Evolutionary conservation across 202 grass and related monocot species (phyloP).

Genomic region (Cymbopogon flexuosus): DNA sequence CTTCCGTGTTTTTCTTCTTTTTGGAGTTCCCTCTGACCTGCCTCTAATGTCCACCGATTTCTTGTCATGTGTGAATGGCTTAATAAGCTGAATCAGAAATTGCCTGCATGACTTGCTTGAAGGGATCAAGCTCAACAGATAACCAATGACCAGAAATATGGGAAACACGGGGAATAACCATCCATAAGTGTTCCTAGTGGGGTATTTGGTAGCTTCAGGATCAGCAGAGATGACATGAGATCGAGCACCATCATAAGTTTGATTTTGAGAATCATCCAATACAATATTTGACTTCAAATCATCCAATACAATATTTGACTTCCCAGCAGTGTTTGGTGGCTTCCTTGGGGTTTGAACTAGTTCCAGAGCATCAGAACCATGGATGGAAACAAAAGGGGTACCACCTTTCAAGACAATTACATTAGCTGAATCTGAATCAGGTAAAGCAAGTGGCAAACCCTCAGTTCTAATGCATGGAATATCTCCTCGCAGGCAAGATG

Average conservation of each 20-base stretch:
- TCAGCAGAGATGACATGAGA: slow-evolving; percentile 18
- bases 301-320: slow-evolving; percentile 12
- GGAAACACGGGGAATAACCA: slow-evolving; percentile 36
- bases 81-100: slow-evolving; percentile 35
- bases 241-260: slow-evolving; percentile 30
- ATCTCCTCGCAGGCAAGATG: slow-evolving; percentile 40
- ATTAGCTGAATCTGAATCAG: slow-evolving; percentile 33
- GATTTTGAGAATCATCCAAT: slow-evolving; percentile 27
- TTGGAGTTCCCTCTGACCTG: slow-evolving; percentile 43
- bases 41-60: slow-evolving; percentile 38
- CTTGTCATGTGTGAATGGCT: slow-evolving; percentile 39
- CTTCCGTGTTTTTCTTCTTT: slow-evolving; percentile 74
- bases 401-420: slow-evolving; percentile 29
- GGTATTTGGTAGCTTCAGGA: slow-evolving; percentile 15
- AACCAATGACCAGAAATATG: slow-evolving; percentile 35
- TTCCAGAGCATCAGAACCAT: slow-evolving; percentile 21
- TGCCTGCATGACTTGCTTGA: slow-evolving; percentile 30
- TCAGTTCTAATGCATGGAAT: slow-evolving; percentile 54
- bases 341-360: slow-evolving; percentile 5
- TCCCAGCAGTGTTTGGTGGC: slow-evolving; percentile 10
- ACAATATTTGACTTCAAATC: neutral
- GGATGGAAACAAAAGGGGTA: slow-evolving; percentile 8
- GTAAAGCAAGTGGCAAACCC: slow-evolving; percentile 45
- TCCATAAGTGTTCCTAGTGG: slow-evolving; percentile 7
- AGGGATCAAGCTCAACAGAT: slow-evolving; percentile 32